Conservation (phyloP, 1,139 yeast species). For the Scheffersomyces lignicola region DNA sequence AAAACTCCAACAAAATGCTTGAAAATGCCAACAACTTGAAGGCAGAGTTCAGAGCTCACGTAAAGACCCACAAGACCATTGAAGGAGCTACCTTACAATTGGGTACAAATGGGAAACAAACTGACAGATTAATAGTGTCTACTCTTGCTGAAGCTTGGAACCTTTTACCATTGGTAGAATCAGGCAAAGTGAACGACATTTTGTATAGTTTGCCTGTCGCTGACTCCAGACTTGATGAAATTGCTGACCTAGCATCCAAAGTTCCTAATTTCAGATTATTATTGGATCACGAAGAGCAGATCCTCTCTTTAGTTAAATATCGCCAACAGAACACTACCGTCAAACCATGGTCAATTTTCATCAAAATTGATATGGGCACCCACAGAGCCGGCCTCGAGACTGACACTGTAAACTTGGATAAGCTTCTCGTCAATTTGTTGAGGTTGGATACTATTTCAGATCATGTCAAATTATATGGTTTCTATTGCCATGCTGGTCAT, state of each 20-base stretch:
- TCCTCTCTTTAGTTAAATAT: conserved; percentile 45
- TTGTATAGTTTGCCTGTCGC: conserved; percentile 69
- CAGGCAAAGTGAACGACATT: conserved; percentile 56
- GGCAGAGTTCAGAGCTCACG: conserved; percentile 61
- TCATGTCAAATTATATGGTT: conserved; percentile 55
- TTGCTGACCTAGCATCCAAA: conserved; percentile 41
- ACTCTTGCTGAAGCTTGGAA: conserved; percentile 69
- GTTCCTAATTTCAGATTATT: conserved; percentile 53
- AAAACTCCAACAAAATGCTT: conserved; percentile 33
- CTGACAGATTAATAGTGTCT: conserved; percentile 63
- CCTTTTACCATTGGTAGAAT: conserved; percentile 41
- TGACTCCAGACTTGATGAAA: conserved; percentile 51
- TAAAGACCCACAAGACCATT: conserved; percentile 68
- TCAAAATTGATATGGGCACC: conserved; percentile 63
- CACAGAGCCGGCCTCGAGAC: conserved; percentile 60
- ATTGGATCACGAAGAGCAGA: conserved; percentile 61
- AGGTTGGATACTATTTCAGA: conserved; percentile 14
- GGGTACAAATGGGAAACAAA: conserved; percentile 22
- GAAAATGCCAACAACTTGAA: conserved; percentile 24
- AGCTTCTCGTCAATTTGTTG: conserved; percentile 30
- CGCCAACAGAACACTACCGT: conserved; percentile 19
- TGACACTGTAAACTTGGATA: conserved; percentile 26
- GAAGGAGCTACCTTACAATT: conserved; percentile 37
- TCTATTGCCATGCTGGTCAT: conserved; percentile 81
- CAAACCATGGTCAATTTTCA: conserved; percentile 53